These are phyloP conservation scores for Pseudogymnoascus sp. DNA, from an alignment of 2,329 filamentous ascomycete genomes.

Conservation along the genomic window DNA sequence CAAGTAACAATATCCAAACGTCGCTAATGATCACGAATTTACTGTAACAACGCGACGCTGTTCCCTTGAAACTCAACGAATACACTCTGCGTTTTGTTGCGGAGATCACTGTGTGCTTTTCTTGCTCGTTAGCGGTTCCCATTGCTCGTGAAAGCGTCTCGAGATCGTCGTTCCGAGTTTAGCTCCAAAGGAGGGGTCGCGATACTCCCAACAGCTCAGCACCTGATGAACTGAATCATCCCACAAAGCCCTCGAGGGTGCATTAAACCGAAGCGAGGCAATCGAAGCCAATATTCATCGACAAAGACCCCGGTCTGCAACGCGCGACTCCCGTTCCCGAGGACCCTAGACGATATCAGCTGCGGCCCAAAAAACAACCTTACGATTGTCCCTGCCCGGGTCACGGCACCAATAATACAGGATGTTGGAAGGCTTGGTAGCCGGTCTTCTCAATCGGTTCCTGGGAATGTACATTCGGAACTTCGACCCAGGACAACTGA, in stretches of 20 bases:
- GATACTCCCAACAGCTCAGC: conserved; percentile 4
- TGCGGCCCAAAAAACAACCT: not conserved
- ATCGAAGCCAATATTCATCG: not conserved
- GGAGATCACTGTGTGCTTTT: not conserved
- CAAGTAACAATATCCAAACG: not conserved
- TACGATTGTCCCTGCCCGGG: conserved; percentile 54
- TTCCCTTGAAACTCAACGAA: not conserved
- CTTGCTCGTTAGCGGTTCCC: not conserved
- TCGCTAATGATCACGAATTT: conserved; percentile 7
- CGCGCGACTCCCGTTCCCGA: not conserved
- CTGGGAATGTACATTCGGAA: conserved; percentile 99
- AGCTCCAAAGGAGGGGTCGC: conserved; percentile 4
- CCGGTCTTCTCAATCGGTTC: conserved; percentile 96
- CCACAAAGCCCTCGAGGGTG: conserved; percentile 4
- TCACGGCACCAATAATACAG: conserved; percentile 56
- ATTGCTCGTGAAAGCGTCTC: conserved; percentile 4
- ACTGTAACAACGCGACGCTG: not conserved
- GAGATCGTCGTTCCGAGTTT: conserved; percentile 2
- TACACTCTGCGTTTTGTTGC: not conserved
- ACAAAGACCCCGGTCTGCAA: not conserved
- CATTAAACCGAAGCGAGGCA: not conserved
- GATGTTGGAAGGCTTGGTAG: conserved; percentile 97
- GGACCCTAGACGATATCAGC: not conserved
- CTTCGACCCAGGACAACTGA: conserved; percentile 95
- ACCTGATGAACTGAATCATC: conserved; percentile 3